A percentile compares a stretch with the other conserved stretches of the same genome.
phyloP scores from a whole-genome alignment of 345 rosid species.

The Salix arbutifolia region DNA sequence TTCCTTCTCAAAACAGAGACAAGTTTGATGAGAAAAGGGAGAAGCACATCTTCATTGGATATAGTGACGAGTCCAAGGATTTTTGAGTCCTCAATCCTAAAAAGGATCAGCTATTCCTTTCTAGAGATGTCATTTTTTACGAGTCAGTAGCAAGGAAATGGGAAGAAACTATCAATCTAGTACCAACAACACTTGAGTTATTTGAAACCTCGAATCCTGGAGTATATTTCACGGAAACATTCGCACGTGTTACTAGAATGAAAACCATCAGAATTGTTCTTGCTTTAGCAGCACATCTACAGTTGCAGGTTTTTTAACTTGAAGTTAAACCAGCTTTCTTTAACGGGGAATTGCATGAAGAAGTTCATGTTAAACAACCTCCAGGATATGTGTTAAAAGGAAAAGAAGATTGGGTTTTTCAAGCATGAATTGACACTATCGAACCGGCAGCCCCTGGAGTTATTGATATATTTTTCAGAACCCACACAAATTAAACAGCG shows the following conservation, averaged over 20 bases:
- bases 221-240: background rate
- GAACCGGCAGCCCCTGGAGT: background rate
- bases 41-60: background rate
- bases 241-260: too few relatives aligned
- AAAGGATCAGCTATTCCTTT: background rate
- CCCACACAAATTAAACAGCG: background rate
- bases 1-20: background rate
- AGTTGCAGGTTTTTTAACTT: too few relatives aligned
- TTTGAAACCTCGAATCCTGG: background rate
- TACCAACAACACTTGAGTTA: too few relatives aligned
- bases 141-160: background rate
- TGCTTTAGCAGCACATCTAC: too few relatives aligned
- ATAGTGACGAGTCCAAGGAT: background rate
- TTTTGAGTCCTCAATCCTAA: background rate
- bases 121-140: background rate
- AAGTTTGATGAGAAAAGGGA: background rate
- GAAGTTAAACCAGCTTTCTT: too few relatives aligned
- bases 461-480: conserved; percentile 15
- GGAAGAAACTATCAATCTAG: background rate
- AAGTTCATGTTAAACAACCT: too few relatives aligned
- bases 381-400: too few relatives aligned
- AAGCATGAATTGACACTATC: too few relatives aligned
- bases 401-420: too few relatives aligned
- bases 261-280: too few relatives aligned
- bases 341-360: too few relatives aligned